A percentile compares a stretch with the other conserved stretches of the same genome.
phyloP scores from a whole-genome alignment of 2,329 filamentous ascomycete genomes.

The Rutstroemia sp. region DNA sequence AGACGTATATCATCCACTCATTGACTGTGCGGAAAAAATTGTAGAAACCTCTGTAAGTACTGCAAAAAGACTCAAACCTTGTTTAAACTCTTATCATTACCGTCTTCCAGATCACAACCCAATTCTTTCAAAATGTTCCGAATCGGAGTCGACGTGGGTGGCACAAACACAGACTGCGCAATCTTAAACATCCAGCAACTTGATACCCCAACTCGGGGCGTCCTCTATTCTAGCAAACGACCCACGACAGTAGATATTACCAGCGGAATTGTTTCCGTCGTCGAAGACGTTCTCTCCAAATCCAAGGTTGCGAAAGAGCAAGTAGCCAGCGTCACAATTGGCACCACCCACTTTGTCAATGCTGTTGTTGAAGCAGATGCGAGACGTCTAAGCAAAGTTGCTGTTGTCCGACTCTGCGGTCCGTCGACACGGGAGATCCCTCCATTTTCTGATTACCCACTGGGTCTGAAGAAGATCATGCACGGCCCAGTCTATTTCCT shows the following conservation, averaged over 20 bases:
- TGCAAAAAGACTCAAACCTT: too few species aligned
- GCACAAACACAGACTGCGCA: constrained; percentile 22
- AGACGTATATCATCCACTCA: too few species aligned
- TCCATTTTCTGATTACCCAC: constrained; percentile 43
- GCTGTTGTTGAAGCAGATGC: constrained; percentile 48
- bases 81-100: too few species aligned
- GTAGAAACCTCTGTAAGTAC: too few species aligned
- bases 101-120: too few species aligned
- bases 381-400: constrained; percentile 41
- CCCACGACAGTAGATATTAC: constrained; percentile 18
- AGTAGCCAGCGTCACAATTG: constrained; percentile 17
- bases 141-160: not conserved
- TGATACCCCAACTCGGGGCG: constrained; percentile 11
- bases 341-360: constrained; percentile 49
- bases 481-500: constrained; percentile 39
- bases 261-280: constrained; percentile 17
- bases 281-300: constrained; percentile 17
- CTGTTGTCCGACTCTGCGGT: constrained; percentile 46
- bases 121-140: too few species aligned
- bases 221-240: constrained; percentile 18
- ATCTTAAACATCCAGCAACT: constrained; percentile 17
- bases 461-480: constrained; percentile 40
- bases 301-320: constrained; percentile 27
- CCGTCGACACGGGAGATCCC: constrained; percentile 38
- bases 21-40: too few species aligned